phyloP scores from a whole-genome alignment of 306 rosid species.

The Sphenostylis stenocarpa region DNA sequence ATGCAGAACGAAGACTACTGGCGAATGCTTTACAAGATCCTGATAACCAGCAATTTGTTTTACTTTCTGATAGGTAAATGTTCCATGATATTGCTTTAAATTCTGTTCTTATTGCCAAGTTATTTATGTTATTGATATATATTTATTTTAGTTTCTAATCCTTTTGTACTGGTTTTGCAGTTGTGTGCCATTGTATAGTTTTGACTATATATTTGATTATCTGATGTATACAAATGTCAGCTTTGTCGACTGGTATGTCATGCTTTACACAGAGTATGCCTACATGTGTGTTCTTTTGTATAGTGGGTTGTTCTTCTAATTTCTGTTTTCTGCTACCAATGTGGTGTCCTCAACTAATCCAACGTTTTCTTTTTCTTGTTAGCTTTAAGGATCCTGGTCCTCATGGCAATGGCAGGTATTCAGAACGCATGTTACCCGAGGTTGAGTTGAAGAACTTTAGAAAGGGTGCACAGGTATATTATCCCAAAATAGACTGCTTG shows the following conservation, averaged over 20 bases:
- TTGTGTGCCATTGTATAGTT: slow-evolving; percentile 78
- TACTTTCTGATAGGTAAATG: slow-evolving; percentile 92
- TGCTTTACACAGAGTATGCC: not conserved
- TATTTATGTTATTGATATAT: not conserved
- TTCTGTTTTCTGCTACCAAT: slow-evolving; percentile 3
- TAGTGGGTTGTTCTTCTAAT: slow-evolving; percentile 23
- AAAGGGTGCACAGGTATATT: slow-evolving; percentile 97
- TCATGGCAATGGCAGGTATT: slow-evolving; percentile 93
- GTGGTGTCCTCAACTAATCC: slow-evolving; percentile 18
- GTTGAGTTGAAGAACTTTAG: slow-evolving; percentile 86
- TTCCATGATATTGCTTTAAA: slow-evolving; percentile 1
- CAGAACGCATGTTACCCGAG: slow-evolving; percentile 92
- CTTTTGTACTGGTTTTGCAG: slow-evolving; percentile 58
- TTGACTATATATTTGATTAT: slow-evolving; percentile 76
- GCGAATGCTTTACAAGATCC: slow-evolving; percentile 84
- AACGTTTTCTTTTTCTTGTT: slow-evolving; percentile 16
- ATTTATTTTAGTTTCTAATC: slow-evolving; percentile 28
- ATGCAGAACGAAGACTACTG: slow-evolving; percentile 82
- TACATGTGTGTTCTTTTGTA: not conserved
- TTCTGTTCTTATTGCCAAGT: not conserved
- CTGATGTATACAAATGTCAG: slow-evolving; percentile 85
- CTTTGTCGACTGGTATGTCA: slow-evolving; percentile 85
- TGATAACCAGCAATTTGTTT: slow-evolving; percentile 82
- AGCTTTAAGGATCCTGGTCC: slow-evolving; percentile 98
- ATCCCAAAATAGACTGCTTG: not conserved